phyloP scores from a whole-genome alignment of 2,329 filamentous ascomycete species.

The Colletotrichum sublineola region DNA sequence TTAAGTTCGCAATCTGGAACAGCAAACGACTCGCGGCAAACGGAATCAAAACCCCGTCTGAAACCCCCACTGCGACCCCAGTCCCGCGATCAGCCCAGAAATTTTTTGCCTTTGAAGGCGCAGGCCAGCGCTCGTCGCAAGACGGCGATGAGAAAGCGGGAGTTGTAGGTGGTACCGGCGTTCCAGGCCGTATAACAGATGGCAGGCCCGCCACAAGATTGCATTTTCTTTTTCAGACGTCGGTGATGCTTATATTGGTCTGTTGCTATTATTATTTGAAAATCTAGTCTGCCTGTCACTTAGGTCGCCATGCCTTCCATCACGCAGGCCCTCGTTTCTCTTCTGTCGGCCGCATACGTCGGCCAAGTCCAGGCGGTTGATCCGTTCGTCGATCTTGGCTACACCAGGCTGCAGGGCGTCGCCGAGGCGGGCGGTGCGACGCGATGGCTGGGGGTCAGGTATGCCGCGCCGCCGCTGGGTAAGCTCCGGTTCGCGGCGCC shows the following conservation, averaged over 20 bases:
- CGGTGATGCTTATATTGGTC: slow-evolving; percentile 1
- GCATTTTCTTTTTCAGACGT: slow-evolving; percentile 2
- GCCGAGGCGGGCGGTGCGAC: slow-evolving; percentile 65
- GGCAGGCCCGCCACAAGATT: slow-evolving; percentile 7
- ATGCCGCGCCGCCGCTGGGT: slow-evolving; percentile 78
- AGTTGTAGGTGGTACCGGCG: not conserved
- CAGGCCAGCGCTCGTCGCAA: slow-evolving; percentile 3
- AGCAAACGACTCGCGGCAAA: slow-evolving; percentile 14
- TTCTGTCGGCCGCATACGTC: slow-evolving; percentile 31
- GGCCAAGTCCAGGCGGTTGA: slow-evolving; percentile 39
- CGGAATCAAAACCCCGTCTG: slow-evolving; percentile 30
- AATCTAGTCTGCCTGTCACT: slow-evolving; percentile 24
- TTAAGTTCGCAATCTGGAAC: slow-evolving; percentile 28
- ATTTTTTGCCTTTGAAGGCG: too few species aligned
- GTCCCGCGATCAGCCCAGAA: not conserved
- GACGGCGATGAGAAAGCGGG: slow-evolving; percentile 6
- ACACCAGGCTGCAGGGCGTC: slow-evolving; percentile 74
- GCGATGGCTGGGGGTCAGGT: slow-evolving; percentile 82
- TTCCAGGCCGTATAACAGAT: slow-evolving; percentile 25
- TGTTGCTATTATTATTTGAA: not conserved
- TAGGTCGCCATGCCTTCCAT: slow-evolving; percentile 27
- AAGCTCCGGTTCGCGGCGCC: slow-evolving; percentile 76
- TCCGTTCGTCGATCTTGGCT: slow-evolving; percentile 70
- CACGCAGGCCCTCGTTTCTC: slow-evolving; percentile 21
- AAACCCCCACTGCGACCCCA: slow-evolving; percentile 15